Evolutionary conservation across 768 basidiomycete species (phyloP).

Genomic region (Leucocoprinus leucothites): DNA sequence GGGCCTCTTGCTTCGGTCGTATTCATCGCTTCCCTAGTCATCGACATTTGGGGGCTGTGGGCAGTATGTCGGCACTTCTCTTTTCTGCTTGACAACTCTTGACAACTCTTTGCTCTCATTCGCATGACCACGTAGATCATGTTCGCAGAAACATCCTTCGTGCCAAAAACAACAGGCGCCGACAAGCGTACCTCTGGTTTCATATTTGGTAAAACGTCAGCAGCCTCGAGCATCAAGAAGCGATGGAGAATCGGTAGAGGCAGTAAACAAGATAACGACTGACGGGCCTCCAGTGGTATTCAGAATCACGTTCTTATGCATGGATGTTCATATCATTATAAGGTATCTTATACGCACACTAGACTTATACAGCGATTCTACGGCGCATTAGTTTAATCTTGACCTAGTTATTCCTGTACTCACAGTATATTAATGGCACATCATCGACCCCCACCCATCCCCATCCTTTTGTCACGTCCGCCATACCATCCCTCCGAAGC

Average conservation of each 20-base stretch:
- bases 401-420: too few species aligned
- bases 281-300: not conserved
- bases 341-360: constrained; percentile 1
- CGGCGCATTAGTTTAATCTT: too few species aligned
- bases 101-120: not conserved
- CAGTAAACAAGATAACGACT: constrained; percentile 14
- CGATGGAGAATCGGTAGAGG: constrained; percentile 38
- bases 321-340: not conserved
- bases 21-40: constrained; percentile 43
- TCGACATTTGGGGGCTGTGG: constrained; percentile 72
- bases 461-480: too few species aligned
- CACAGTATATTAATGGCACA: not conserved
- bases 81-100: too few species aligned
- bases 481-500: too few species aligned
- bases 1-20: constrained; percentile 55
- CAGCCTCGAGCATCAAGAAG: constrained; percentile 63
- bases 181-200: constrained; percentile 81
- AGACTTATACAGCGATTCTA: not conserved
- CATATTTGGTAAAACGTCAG: constrained; percentile 71
- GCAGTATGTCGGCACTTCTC: constrained; percentile 42
- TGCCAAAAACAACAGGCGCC: constrained; percentile 74
- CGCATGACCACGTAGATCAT: constrained; percentile 39
- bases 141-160: constrained; percentile 52
- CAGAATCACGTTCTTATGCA: not conserved
- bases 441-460: constrained; percentile 55